Evolutionary conservation across 2,329 filamentous ascomycete species (phyloP), one percentile per base, ranked within the genome.

Genomic region (Sporothrix euskadiensis): DNA sequence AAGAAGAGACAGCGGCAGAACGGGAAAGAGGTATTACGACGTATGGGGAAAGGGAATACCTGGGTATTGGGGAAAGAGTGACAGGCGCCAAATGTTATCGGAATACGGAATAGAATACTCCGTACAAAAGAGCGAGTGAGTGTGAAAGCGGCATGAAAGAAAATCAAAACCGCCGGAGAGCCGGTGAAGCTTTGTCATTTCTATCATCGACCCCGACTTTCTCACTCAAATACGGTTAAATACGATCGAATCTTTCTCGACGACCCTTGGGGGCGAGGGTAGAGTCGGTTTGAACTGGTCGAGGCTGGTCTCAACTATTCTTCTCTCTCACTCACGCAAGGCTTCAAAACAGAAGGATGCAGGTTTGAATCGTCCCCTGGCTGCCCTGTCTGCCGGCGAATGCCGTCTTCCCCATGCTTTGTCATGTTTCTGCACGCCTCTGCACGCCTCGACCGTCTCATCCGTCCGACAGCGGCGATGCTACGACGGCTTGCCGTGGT

Each of bases 401-500:
- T 68, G 41, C 63, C 63, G 41, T 16, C 10, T 22, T n/a, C 4
- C 14, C 44, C 39, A 26, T 65, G 4, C 44, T 44, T n/a, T 65
- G n/a, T 4, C 22, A 12, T 56, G n/a, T 56, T 56, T 30, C 14
- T 56, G 26, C 16, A 52, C 19, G n/a, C n/a, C n/a, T n/a, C n/a
- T n/a, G n/a, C n/a, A n/a, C n/a, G n/a, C n/a, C n/a, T n/a, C n/a
- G n/a, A n/a, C n/a, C n/a, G 47, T 14, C n/a, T 16, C 6, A 7
- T 3, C 30, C 39, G 61, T 65, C 61, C 61, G 61, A 65, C 61
- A 30, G 41, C 61, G 61, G 61, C 61, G 61, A 4, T 65, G 32
- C 10, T 39, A 35, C 35, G 35, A 35, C 61, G 61, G 61, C 39
- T 65, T 30, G 35, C n/a, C n/a, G n/a, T n/a, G 57, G 19, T n/a